phyloP scores from a whole-genome alignment of 169 alveolate genomes.

The Plasmodium gaboni region DNA sequence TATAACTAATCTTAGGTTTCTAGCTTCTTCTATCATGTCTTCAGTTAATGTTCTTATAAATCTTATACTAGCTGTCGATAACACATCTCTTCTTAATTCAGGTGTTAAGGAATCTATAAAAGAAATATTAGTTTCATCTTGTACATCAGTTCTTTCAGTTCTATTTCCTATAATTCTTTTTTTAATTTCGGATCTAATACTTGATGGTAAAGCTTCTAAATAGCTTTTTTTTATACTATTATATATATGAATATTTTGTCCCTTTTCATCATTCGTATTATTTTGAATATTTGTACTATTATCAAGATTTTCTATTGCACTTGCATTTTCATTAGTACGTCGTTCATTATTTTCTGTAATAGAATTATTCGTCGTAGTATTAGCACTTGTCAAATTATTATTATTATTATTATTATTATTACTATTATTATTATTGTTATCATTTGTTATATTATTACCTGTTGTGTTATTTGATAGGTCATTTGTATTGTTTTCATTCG shows the following conservation, averaged over 20 bases:
- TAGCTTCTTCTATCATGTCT: conserved; percentile 86
- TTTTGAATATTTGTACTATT: neutral
- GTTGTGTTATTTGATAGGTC: neutral
- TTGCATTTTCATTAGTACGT: neutral
- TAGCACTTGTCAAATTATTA: neutral
- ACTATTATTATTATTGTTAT: neutral
- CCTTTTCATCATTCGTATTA: conserved; percentile 10
- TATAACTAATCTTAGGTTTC: conserved; percentile 69
- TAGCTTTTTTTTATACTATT: conserved; percentile 74
- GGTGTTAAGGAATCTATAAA: conserved; percentile 86
- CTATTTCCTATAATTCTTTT: conserved; percentile 67
- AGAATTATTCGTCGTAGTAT: neutral
- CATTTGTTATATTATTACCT: neutral
- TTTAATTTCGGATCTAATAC: conserved; percentile 61
- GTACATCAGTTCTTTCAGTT: conserved; percentile 51
- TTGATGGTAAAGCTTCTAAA: conserved; percentile 58
- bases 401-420: neutral
- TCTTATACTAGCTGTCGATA: conserved; percentile 83
- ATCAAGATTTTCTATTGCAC: neutral
- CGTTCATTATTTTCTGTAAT: neutral
- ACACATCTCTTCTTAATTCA: conserved; percentile 85
- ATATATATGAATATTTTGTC: conserved; percentile 24
- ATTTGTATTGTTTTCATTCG: conserved; percentile 6
- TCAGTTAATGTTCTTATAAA: conserved; percentile 83
- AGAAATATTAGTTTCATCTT: conserved; percentile 85